phyloP scores from a whole-genome alignment of 148 eudicot species.

The Cornus kousa region DNA sequence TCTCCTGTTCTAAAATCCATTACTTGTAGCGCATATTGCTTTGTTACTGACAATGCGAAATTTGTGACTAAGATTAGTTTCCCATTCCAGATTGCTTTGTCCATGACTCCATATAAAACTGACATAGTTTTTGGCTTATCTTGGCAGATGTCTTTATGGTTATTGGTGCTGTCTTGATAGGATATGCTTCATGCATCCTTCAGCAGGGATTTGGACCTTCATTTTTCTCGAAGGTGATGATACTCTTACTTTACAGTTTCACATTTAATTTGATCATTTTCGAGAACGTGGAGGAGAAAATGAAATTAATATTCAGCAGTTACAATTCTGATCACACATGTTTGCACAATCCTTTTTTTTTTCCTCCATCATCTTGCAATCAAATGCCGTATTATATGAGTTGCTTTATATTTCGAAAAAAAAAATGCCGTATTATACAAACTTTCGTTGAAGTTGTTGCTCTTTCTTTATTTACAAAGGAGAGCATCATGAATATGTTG shows the following conservation, averaged over 20 bases:
- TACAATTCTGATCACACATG: background rate
- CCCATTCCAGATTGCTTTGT: background rate
- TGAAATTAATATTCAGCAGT: background rate
- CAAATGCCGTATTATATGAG: background rate
- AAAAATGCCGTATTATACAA: background rate
- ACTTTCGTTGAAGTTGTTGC: background rate
- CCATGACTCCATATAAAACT: background rate
- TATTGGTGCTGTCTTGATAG: constrained; percentile 67
- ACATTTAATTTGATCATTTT: background rate
- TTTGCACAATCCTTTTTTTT: background rate
- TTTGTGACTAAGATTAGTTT: background rate
- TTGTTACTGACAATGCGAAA: background rate
- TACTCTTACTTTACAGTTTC: constrained; percentile 3
- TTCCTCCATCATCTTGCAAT: background rate
- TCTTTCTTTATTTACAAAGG: background rate
- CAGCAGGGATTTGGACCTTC: constrained; percentile 81
- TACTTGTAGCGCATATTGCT: background rate
- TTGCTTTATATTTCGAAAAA: no score
- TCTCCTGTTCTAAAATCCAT: no score
- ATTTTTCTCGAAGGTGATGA: constrained; percentile 46
- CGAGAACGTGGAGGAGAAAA: background rate
- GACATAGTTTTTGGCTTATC: constrained; percentile 1
- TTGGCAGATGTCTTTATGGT: constrained; percentile 62
- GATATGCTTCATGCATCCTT: constrained; percentile 68
- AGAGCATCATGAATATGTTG: no score